Evolutionary conservation across 805 yeast species (phyloP).

Genomic region (Lachancea kluyveri): DNA sequence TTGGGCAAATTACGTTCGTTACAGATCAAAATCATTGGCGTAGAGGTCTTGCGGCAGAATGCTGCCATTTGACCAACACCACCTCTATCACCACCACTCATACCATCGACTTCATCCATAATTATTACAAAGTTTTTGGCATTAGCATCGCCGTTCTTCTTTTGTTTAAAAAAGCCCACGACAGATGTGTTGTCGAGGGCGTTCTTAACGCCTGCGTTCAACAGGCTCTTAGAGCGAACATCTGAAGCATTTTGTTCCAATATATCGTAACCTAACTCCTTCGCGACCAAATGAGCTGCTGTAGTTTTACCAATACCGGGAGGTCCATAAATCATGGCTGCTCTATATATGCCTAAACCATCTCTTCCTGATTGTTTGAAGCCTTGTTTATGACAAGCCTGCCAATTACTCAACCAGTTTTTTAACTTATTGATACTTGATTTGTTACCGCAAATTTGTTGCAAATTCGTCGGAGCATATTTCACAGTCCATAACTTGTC

Average conservation of each 20-base stretch:
- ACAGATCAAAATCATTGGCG: conserved; percentile 90
- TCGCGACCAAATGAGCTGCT: conserved; percentile 71
- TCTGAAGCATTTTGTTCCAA: conserved; percentile 84
- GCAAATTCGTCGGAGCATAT: conserved; percentile 75
- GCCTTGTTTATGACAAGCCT: conserved; percentile 43
- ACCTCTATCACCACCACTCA: conserved; percentile 98
- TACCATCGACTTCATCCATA: conserved; percentile 99
- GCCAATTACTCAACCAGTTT: conserved; percentile 79
- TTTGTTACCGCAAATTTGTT: conserved; percentile 89
- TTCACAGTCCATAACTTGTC: conserved; percentile 88
- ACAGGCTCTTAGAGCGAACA: conserved; percentile 74
- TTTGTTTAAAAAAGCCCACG: conserved; percentile 58
- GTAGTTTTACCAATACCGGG: conserved; percentile 85
- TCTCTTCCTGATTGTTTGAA: conserved; percentile 56
- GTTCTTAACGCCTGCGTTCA: conserved; percentile 62
- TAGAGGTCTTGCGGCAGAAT: conserved; percentile 75
- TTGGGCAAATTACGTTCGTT: conserved; percentile 89
- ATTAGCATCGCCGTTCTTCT: conserved; percentile 27
- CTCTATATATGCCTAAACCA: conserved; percentile 66
- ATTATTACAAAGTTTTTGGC: conserved; percentile 68
- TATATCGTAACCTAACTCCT: conserved; percentile 62
- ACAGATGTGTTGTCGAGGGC: conserved; percentile 79
- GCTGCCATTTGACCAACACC: conserved; percentile 94
- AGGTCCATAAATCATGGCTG: conserved; percentile 82
- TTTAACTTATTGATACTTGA: conserved; percentile 59